A percentile compares a stretch with the other conserved stretches of the same genome.
Evolutionary conservation across 345 rosid genomes (phyloP).

Genomic region (Hypericum androsaemum): DNA sequence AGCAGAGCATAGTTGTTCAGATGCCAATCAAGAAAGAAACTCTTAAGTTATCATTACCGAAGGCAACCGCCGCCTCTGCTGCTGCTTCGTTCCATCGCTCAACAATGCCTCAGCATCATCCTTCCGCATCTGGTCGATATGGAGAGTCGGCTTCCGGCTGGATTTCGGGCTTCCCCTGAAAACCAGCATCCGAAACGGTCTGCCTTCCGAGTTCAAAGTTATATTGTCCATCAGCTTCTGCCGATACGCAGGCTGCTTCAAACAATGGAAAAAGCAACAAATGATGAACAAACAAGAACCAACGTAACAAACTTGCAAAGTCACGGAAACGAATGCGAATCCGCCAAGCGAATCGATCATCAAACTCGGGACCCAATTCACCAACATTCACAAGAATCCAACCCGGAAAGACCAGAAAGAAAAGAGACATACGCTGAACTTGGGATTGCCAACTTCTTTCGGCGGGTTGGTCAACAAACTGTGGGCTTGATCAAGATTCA

Average conservation of each 20-base stretch:
- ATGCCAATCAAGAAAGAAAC: too few species aligned
- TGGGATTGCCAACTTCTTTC: constrained; percentile 11
- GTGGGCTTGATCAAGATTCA: constrained; percentile 54
- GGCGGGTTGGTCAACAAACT: constrained; percentile 30
- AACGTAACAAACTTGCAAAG: neutral
- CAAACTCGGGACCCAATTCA: too few species aligned
- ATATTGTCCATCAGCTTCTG: constrained; percentile 27
- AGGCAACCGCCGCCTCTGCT: constrained; percentile 9
- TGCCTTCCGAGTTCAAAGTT: constrained; percentile 33
- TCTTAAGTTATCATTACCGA: too few species aligned
- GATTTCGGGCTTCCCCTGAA: constrained; percentile 50
- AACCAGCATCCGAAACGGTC: constrained; percentile 39
- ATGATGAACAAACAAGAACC: neutral
- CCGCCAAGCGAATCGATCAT: too few species aligned
- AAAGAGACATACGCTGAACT: constrained; percentile 18
- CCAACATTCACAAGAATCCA: neutral
- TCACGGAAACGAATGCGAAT: neutral
- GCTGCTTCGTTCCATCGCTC: constrained; percentile 1
- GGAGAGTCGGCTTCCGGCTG: constrained; percentile 14
- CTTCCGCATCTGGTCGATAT: constrained; percentile 30
- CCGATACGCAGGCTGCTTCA: constrained; percentile 28
- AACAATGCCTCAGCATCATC: constrained; percentile 18
- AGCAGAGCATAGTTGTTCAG: too few species aligned
- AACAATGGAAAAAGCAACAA: neutral
- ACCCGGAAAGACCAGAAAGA: neutral